These are phyloP conservation scores for Citrullus mucosospermus DNA, from an alignment of 306 rosid genomes.

Conservation along the genomic window DNA sequence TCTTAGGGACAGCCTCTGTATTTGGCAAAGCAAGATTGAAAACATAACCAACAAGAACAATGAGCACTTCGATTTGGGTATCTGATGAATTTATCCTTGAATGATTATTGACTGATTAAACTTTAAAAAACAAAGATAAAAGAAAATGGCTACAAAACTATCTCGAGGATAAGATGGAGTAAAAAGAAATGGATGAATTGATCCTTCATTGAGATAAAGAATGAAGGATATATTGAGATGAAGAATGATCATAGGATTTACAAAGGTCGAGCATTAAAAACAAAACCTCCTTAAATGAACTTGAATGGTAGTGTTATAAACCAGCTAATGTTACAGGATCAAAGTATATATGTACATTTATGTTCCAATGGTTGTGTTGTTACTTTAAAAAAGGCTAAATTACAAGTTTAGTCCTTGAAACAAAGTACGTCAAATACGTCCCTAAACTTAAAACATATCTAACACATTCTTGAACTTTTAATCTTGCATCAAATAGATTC, in stretches of 20 bases:
- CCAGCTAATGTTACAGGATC: background rate
- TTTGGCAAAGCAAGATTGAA: conserved; percentile 1
- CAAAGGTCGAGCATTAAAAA: background rate
- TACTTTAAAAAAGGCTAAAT: background rate
- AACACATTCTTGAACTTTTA: too few species aligned
- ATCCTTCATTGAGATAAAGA: background rate
- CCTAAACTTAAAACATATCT: background rate
- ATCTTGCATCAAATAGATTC: background rate
- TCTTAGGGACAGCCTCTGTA: conserved; percentile 97
- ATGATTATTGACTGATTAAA: background rate
- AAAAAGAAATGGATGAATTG: background rate
- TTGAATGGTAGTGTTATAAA: background rate
- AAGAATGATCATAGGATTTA: background rate
- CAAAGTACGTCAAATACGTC: background rate
- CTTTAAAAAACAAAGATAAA: background rate
- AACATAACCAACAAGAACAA: background rate
- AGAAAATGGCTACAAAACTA: background rate
- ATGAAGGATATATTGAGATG: background rate
- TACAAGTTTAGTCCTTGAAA: background rate
- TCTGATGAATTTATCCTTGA: background rate
- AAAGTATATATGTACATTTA: background rate
- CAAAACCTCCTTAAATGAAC: background rate
- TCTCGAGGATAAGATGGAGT: background rate
- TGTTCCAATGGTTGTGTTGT: background rate
- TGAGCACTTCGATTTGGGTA: background rate